A percentile compares a stretch with the other conserved stretches of the same genome.
Conservation (phyloP, 306 rosid species). For the Ammopiptanthus mongolicus region DNA sequence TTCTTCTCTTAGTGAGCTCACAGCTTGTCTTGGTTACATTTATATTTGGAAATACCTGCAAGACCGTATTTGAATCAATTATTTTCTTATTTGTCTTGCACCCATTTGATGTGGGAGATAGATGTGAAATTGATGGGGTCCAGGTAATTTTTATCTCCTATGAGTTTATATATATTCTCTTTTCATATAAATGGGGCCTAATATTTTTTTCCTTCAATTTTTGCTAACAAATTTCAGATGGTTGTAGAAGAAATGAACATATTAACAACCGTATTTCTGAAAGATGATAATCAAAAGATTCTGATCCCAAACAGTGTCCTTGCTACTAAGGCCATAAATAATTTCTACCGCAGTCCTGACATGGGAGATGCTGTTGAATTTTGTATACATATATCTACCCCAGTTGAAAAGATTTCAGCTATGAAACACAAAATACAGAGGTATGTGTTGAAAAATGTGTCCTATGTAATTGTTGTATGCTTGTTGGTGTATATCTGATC, state of each 20-base stretch:
- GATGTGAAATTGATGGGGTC: slow-evolving; percentile 79
- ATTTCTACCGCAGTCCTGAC: slow-evolving; percentile 93
- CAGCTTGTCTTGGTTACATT: slow-evolving; percentile 83
- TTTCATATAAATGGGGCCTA: slow-evolving; percentile 3
- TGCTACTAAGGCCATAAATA: slow-evolving; percentile 58
- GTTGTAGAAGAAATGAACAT: slow-evolving; percentile 97
- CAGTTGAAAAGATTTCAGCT: slow-evolving; percentile 55
- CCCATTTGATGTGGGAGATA: slow-evolving; percentile 93
- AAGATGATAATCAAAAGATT: slow-evolving; percentile 59
- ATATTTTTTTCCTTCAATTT: background rate
- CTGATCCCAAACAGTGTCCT: slow-evolving; percentile 69
- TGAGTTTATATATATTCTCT: background rate
- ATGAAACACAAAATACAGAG: slow-evolving; percentile 61
- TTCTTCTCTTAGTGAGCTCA: slow-evolving; percentile 67
- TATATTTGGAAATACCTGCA: slow-evolving; percentile 89
- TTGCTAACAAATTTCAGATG: slow-evolving; percentile 54
- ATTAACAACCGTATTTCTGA: slow-evolving; percentile 77
- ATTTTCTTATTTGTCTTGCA: slow-evolving; percentile 86
- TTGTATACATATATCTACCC: slow-evolving; percentile 64
- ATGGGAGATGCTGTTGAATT: slow-evolving; percentile 77
- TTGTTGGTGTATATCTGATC: background rate
- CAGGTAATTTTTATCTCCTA: slow-evolving; percentile 49
- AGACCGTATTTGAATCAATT: slow-evolving; percentile 80
- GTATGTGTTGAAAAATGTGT: slow-evolving; percentile 30
- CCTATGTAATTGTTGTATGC: background rate